These are phyloP conservation scores for Volutella citrinella DNA, from an alignment of 2,329 filamentous ascomycete genomes.

Conservation along the genomic window DNA sequence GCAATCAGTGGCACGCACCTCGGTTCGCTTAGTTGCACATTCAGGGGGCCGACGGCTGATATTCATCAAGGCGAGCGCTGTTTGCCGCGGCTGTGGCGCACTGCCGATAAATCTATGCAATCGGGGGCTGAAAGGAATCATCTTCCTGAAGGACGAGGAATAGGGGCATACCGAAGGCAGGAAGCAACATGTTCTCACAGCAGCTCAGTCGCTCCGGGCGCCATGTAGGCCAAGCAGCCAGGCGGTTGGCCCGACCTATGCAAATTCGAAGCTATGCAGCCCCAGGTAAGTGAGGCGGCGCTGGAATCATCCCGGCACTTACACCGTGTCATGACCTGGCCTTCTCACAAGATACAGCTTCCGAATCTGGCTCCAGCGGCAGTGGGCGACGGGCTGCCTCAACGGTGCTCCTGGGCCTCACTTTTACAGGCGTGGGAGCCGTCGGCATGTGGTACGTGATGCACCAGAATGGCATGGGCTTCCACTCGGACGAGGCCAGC, in stretches of 20 bases:
- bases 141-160: no score
- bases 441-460: slow-evolving; percentile 35
- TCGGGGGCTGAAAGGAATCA: slow-evolving; percentile 5
- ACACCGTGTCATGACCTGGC: slow-evolving; percentile 11
- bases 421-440: slow-evolving; percentile 30
- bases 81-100: slow-evolving; percentile 23
- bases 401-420: slow-evolving; percentile 27
- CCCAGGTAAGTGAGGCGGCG: slow-evolving; percentile 20
- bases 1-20: no score
- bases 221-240: slow-evolving; percentile 20
- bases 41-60: no score
- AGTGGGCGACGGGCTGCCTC: slow-evolving; percentile 22
- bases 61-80: slow-evolving; percentile 11
- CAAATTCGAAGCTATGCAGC: slow-evolving; percentile 25
- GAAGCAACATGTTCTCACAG: slow-evolving; percentile 20
- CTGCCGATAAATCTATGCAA: slow-evolving; percentile 18
- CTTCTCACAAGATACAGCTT: slow-evolving; percentile 5
- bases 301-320: slow-evolving; percentile 10
- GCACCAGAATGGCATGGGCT: slow-evolving; percentile 34
- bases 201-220: slow-evolving; percentile 23
- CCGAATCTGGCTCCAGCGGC: slow-evolving; percentile 11
- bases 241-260: slow-evolving; percentile 14
- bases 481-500: slow-evolving; percentile 65
- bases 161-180: background rate
- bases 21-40: no score